Percentiles rank a stretch among this genome's conserved stretches.
Evolutionary conservation across 345 rosid species (phyloP).

Genomic region (Hibiscus tridactylites): DNA sequence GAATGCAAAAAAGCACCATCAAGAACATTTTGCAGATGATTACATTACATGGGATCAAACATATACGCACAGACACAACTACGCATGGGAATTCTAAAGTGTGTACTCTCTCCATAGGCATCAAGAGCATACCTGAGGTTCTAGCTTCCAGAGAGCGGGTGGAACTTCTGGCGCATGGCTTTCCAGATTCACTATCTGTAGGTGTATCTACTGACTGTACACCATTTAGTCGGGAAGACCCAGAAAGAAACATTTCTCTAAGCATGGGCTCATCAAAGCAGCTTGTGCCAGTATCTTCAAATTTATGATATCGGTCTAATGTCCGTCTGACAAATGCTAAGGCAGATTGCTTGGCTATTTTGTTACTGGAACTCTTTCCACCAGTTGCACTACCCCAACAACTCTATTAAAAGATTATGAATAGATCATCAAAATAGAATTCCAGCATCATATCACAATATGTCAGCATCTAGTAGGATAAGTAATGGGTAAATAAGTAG

Average conservation of each 20-base stretch:
- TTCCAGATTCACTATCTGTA: constrained; percentile 43
- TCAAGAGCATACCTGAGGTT: constrained; percentile 29
- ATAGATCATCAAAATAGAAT: constrained; percentile 10
- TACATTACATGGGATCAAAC: background rate
- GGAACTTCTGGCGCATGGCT: constrained; percentile 17
- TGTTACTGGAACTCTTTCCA: constrained; percentile 59
- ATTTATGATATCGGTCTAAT: constrained; percentile 57
- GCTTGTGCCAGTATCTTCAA: constrained; percentile 73
- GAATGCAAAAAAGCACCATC: background rate
- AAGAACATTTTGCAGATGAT: constrained; percentile 1
- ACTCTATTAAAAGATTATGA: constrained; percentile 33
- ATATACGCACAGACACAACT: background rate
- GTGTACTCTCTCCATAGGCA: constrained; percentile 4
- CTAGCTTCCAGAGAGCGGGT: constrained; percentile 26
- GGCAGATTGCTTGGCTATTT: constrained; percentile 82
- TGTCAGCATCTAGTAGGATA: background rate
- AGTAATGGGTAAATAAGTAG: constrained; percentile 1
- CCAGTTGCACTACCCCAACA: constrained; percentile 46
- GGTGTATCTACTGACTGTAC: constrained; percentile 31
- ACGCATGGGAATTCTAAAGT: background rate
- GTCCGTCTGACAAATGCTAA: constrained; percentile 70
- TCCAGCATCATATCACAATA: background rate
- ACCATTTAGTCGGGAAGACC: constrained; percentile 30
- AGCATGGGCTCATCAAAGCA: constrained; percentile 76
- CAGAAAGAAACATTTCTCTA: constrained; percentile 49